Percentiles rank a stretch among this genome's conserved stretches.
Evolutionary conservation across 78 protist genomes (phyloP).

Genomic region (slime mould (Dictyostelium discoideum)): DNA sequence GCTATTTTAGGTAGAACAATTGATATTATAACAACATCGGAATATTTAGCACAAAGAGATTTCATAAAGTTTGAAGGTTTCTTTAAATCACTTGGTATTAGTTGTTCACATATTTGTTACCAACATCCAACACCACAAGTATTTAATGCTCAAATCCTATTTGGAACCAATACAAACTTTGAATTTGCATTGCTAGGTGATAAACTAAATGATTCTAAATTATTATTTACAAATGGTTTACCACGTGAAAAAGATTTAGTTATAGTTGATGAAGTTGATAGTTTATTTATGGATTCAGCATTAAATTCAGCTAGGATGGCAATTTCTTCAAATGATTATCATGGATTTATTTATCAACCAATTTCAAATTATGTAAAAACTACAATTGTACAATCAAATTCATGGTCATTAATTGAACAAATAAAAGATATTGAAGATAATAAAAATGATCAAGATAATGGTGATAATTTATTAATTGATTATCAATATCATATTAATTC

Average conservation of each 20-base stretch:
- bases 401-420: not conserved
- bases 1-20: not conserved
- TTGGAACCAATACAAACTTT: slow-evolving; percentile 23
- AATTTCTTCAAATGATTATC: not conserved
- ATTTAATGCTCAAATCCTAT: slow-evolving; percentile 6
- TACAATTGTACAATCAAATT: not conserved
- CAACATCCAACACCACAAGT: not conserved
- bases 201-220: not conserved
- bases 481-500: not conserved
- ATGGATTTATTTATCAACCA: slow-evolving; percentile 25
- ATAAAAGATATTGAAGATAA: not conserved
- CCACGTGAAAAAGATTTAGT: slow-evolving; percentile 7
- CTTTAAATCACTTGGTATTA: not conserved
- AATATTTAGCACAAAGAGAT: slow-evolving; percentile 21
- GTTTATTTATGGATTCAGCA: slow-evolving; percentile 15
- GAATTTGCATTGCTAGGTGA: slow-evolving; percentile 4
- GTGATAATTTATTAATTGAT: not conserved
- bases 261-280: slow-evolving; percentile 28
- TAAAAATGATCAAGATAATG: not conserved
- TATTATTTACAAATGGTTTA: not conserved
- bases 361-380: not conserved
- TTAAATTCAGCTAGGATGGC: slow-evolving; percentile 25
- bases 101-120: not conserved
- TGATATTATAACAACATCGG: slow-evolving; percentile 18
- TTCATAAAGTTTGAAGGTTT: not conserved